Percentiles rank a stretch among this genome's conserved stretches.
These are phyloP conservation scores for Omphalotus olearius DNA, from an alignment of 1,284 basidiomycete species.

Conservation along the genomic window DNA sequence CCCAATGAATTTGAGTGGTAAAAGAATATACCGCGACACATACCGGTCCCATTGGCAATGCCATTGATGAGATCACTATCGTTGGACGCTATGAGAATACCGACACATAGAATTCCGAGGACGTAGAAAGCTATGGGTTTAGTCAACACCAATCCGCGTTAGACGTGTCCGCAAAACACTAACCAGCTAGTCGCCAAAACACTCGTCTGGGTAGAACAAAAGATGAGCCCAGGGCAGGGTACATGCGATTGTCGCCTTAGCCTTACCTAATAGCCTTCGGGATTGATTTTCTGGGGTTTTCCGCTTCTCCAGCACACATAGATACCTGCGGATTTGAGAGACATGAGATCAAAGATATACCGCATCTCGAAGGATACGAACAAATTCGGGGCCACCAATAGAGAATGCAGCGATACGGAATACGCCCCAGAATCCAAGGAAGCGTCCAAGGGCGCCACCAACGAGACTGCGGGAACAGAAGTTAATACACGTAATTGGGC, in stretches of 20 bases:
- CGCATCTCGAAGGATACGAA: conserved; percentile 17
- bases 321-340: conserved; percentile 20
- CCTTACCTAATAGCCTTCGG: conserved; percentile 49
- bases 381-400: conserved; percentile 54
- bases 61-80: conserved; percentile 12
- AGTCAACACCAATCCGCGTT: not conserved
- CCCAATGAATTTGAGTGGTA: conserved; percentile 25
- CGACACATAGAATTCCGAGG: conserved; percentile 19
- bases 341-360: not conserved
- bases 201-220: conserved; percentile 9
- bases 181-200: conserved; percentile 14
- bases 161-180: not conserved
- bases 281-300: conserved; percentile 43
- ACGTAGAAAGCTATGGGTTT: conserved; percentile 10
- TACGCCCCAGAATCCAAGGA: conserved; percentile 25
- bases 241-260: conserved; percentile 18
- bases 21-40: conserved; percentile 40
- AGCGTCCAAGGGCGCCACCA: conserved; percentile 14
- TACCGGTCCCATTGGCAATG: conserved; percentile 34
- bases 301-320: conserved; percentile 40
- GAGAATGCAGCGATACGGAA: conserved; percentile 43
- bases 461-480: conserved; percentile 4
- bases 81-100: conserved; percentile 28
- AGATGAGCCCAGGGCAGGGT: too few relatives aligned
- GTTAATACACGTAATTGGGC: not conserved